Evolutionary conservation across 2,329 filamentous ascomycete species (phyloP), one percentile per base, ranked within the genome.

Genomic region (Pseudocercospora pini-densiflorae): DNA sequence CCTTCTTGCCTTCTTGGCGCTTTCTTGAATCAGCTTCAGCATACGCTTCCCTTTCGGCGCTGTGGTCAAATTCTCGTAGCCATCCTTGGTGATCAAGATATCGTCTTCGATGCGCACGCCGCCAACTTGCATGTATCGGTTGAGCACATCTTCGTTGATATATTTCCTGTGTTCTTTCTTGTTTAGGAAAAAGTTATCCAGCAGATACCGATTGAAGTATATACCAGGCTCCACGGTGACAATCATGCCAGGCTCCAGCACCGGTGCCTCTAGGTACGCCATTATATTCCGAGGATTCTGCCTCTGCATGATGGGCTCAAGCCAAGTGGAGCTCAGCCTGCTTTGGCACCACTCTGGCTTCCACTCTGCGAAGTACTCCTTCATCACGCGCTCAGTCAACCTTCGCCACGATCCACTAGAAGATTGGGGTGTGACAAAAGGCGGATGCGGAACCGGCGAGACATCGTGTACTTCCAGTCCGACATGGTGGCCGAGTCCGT

Each of bases 161-260:
- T 85, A 92, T 68, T 84, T 82, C 31, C 81, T 81, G 72, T 90
- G 87, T 59, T 81, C 78, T 66, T 86, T 82, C 65, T 85, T 81
- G 69, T 89, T 83, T 74, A 91, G 87, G 75, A 88, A 89, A 19
- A 88, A 87, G 2, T 62, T 69, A 79, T 92, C 86, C 67, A 94
- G 87, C 71, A 92, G 92, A 62, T 88, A 89, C 19, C 84, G 83
- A 79, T 89, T 91, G 80, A 94, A 93, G 78, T 94, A 94, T 49
- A 89, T 88, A 19, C 95, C 95, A 6, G 95, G 95, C 81, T 99
- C 95, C 36, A 98, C 93, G 0, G 95, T 99, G 60, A 99, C 89
- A 33, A 98, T 91, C 68, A 90, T 91, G 8, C 92, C 90, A 62
- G 90, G 83, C 53, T 87, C 79, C 8, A 77, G 67, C 9, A 64